phyloP scores from a whole-genome alignment of 2,329 filamentous ascomycete species.

The Calonectria montana region DNA sequence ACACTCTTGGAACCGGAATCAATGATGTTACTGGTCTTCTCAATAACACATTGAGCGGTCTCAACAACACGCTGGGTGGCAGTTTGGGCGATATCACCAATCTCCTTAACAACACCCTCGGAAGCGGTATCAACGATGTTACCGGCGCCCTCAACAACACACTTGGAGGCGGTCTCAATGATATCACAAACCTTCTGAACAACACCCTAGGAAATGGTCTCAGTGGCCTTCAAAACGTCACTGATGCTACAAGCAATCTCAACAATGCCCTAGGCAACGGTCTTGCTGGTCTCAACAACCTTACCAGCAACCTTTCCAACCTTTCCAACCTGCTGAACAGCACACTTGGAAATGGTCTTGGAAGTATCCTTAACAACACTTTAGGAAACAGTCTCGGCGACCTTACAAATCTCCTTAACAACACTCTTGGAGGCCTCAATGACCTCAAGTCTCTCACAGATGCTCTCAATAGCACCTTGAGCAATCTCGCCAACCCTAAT shows the following conservation, averaged over 20 bases:
- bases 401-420: slow-evolving; percentile 5
- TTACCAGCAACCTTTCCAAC: neutral
- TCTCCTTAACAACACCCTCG: neutral
- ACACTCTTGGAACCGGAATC: neutral
- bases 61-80: neutral
- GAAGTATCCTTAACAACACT: neutral
- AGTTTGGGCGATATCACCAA: neutral
- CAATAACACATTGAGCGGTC: neutral
- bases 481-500: neutral
- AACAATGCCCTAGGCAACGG: neutral
- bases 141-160: neutral
- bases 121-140: neutral
- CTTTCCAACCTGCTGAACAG: neutral
- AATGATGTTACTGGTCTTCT: neutral
- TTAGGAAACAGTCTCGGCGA: slow-evolving; percentile 5
- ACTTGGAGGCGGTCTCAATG: neutral
- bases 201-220: neutral
- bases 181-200: slow-evolving; percentile 4
- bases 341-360: neutral
- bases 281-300: neutral
- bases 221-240: neutral
- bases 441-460: slow-evolving; percentile 4
- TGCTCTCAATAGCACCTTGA: neutral
- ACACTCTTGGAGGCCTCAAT: neutral
- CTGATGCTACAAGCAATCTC: neutral